Evolutionary conservation across 1,284 basidiomycete species (phyloP).

Genomic region (Exobasidium rhododendri): DNA sequence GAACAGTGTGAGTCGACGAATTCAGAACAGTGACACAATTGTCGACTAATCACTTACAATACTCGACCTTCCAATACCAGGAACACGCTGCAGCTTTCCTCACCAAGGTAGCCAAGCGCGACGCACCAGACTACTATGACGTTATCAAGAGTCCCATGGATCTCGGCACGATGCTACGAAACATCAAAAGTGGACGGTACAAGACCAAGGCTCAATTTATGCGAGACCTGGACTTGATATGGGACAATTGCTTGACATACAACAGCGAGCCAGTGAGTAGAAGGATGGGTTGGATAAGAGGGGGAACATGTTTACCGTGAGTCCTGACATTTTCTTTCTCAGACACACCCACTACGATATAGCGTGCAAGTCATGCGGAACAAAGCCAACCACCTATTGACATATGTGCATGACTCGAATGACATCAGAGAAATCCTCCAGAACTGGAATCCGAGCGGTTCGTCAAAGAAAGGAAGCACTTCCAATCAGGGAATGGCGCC

Average conservation of each 20-base stretch:
- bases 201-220: constrained; percentile 91
- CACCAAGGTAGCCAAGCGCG: constrained; percentile 48
- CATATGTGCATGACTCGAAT: constrained; percentile 81
- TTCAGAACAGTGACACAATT: background rate
- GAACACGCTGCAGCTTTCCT: constrained; percentile 52
- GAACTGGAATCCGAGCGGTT: constrained; percentile 30
- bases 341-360: constrained; percentile 43
- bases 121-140: constrained; percentile 55
- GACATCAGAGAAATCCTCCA: constrained; percentile 59
- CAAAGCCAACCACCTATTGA: constrained; percentile 64
- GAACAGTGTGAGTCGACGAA: constrained; percentile 30
- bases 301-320: no score
- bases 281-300: constrained; percentile 66
- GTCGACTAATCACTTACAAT: background rate
- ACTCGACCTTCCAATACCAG: no score
- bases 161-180: constrained; percentile 82
- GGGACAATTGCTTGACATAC: constrained; percentile 90
- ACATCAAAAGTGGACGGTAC: constrained; percentile 81
- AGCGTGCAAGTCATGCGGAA: constrained; percentile 50
- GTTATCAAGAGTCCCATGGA: constrained; percentile 67
- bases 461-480: background rate
- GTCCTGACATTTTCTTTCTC: constrained; percentile 61
- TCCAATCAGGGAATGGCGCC: background rate
- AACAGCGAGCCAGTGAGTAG: constrained; percentile 78
- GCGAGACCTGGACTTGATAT: constrained; percentile 90